Evolutionary conservation across 768 basidiomycete species (phyloP), one percentile per base, ranked within the genome.

Genomic region (Lentinula sp.): DNA sequence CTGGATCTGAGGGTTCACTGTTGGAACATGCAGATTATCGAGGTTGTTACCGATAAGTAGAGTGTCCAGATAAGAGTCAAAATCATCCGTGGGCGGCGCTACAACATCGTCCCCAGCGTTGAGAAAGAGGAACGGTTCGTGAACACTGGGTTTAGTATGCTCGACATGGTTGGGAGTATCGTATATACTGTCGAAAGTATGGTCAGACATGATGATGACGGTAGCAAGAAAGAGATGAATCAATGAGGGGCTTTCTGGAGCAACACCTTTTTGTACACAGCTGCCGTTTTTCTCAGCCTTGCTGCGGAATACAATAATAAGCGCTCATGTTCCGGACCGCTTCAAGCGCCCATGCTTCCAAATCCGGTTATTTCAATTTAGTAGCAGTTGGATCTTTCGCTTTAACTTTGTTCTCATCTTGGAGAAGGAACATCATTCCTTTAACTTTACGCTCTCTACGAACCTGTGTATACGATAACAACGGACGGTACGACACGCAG

Each of bases 21-120:
- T 83, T 71, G 84, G 83, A 63, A 88, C 83, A 67, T 82, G 80
- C 64, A 85, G 76, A 63, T 85, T 78, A 70, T 86, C 83, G 58
- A 84, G 77, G 68, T 84, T 78, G 70, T 77, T 74, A 62, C 84
- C 80, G 76, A 87, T 83, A 70, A 86, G 82, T 46, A 89, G 82
- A 35, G 77, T 77, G 74, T 91, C 91, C 67, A 93, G 82, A 74
- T 93, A 91, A 51, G 82, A 82, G 70, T 93, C 91, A 76, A 93
- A 93, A 63, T 85, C 80, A 77, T 92, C 90, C 62, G 88, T 86
- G 69, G 88, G 83, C 43, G 90, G 89, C 57, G 87, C 88, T 67
- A 85, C 78, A 28, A 56, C 55, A 74, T 89, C 81, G 75, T 91
- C 89, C 61, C 82, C 76, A 65, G 84, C 80, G 63, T 81, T 78